Evolutionary conservation across 208 protist species (phyloP).

Genomic region (Acanthamoeba royreba): DNA sequence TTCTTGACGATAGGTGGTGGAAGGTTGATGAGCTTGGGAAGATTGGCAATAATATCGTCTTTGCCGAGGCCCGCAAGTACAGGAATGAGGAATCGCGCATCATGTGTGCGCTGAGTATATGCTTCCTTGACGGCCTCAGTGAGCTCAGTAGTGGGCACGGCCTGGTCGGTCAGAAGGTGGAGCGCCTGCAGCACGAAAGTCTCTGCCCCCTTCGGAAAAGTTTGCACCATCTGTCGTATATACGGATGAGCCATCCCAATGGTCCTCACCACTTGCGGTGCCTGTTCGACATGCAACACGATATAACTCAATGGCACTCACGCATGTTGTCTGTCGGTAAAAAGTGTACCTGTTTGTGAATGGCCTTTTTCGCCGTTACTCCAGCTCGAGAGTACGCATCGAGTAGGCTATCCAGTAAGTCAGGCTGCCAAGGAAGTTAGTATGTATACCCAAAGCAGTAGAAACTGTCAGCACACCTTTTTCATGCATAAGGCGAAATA

Average conservation of each 20-base stretch:
- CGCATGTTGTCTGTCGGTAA: neutral
- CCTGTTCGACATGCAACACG: neutral
- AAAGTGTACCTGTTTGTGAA: neutral
- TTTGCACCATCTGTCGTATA: neutral
- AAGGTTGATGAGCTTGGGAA: constrained; percentile 9
- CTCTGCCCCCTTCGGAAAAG: neutral
- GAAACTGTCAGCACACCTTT: neutral
- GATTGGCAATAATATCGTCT: neutral
- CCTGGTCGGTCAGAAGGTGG: neutral
- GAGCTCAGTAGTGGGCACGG: neutral
- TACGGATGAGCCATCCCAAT: neutral
- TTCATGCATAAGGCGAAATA: neutral
- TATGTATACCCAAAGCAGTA: too few relatives aligned
- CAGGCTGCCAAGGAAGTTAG: neutral
- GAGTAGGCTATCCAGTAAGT: neutral
- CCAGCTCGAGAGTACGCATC: neutral
- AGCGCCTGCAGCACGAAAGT: neutral
- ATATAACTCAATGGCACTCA: too few relatives aligned
- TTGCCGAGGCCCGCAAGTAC: constrained; percentile 6
- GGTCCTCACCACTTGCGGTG: neutral
- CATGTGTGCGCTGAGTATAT: neutral
- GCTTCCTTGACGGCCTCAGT: neutral
- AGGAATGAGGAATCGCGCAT: constrained; percentile 37
- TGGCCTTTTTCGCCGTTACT: neutral
- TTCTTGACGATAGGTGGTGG: constrained; percentile 21